These are phyloP conservation scores for Neocallimastix lanati DNA, from an alignment of 192 early-diverging fungal genomes.

Conservation along the genomic window DNA sequence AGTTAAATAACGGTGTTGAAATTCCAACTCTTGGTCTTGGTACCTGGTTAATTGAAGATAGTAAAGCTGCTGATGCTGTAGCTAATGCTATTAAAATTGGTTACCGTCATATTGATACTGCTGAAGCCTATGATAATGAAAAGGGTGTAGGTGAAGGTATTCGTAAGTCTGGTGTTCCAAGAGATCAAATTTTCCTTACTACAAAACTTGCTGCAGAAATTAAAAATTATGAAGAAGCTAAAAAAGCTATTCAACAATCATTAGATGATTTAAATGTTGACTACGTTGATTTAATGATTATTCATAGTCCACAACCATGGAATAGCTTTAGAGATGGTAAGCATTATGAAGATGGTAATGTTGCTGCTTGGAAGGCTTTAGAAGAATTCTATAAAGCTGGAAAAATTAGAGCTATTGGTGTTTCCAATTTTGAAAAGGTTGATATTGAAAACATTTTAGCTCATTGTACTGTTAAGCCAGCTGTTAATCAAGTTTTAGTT, in stretches of 20 bases:
- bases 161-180: conserved; percentile 14
- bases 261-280: conserved; percentile 24
- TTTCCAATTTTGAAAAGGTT: no score
- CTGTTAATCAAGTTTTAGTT: no score
- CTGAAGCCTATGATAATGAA: conserved; percentile 10
- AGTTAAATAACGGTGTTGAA: conserved; percentile 8
- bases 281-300: conserved; percentile 42
- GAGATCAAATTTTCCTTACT: conserved; percentile 35
- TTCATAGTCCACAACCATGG: conserved; percentile 50
- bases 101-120: no score
- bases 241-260: conserved; percentile 27
- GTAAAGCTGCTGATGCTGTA: conserved; percentile 16
- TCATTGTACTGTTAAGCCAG: no score
- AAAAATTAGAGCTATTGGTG: no score
- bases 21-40: conserved; percentile 20
- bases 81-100: conserved; percentile 25
- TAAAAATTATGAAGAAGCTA: conserved; percentile 22
- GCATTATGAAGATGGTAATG: no score
- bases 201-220: conserved; percentile 51
- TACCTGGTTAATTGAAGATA: conserved; percentile 15
- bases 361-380: no score
- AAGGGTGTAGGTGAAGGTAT: background rate
- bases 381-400: no score
- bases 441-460: no score
- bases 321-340: no score